Percentiles rank a stretch among this genome's conserved stretches.
These are phyloP conservation scores for Clarireedia hainanense DNA, from an alignment of 2,329 filamentous ascomycete genomes.

Conservation along the genomic window DNA sequence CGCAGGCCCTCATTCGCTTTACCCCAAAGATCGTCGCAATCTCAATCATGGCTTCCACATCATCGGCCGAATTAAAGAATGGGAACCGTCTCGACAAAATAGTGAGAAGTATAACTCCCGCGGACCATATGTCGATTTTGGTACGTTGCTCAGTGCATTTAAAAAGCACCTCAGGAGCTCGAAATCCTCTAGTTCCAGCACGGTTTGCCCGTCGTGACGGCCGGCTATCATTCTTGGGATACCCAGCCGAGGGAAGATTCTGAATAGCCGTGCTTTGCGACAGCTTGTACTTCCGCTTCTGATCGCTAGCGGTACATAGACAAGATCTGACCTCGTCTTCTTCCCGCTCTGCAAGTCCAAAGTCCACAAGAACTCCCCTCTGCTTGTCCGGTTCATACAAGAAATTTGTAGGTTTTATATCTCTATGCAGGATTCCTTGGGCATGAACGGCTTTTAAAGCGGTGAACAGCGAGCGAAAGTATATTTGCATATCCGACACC, in stretches of 20 bases:
- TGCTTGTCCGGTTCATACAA: slow-evolving; percentile 76
- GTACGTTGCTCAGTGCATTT: slow-evolving; percentile 95
- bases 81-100: slow-evolving; percentile 88
- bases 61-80: slow-evolving; percentile 98
- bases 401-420: slow-evolving; percentile 98
- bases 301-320: slow-evolving; percentile 52
- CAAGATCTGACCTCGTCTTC: slow-evolving; percentile 73
- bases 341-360: slow-evolving; percentile 86
- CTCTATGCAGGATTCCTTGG: slow-evolving; percentile 79
- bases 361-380: slow-evolving; percentile 92
- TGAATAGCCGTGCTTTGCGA: slow-evolving; percentile 51
- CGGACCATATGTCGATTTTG: slow-evolving; percentile 95
- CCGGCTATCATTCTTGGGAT: slow-evolving; percentile 83
- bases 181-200: slow-evolving; percentile 90
- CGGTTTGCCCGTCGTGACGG: slow-evolving; percentile 87
- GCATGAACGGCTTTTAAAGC: slow-evolving; percentile 78
- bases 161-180: slow-evolving; percentile 90
- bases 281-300: slow-evolving; percentile 48
- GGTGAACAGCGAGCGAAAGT: slow-evolving; percentile 81
- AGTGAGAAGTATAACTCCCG: slow-evolving; percentile 93
- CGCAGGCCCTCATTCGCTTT: slow-evolving; percentile 74
- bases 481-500: slow-evolving; percentile 77
- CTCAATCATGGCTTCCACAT: slow-evolving; percentile 95
- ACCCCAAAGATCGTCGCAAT: slow-evolving; percentile 91
- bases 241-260: slow-evolving; percentile 52